Evolutionary conservation across 2,329 filamentous ascomycete species (phyloP).

Genomic region (Pseudogymnoascus sp.): DNA sequence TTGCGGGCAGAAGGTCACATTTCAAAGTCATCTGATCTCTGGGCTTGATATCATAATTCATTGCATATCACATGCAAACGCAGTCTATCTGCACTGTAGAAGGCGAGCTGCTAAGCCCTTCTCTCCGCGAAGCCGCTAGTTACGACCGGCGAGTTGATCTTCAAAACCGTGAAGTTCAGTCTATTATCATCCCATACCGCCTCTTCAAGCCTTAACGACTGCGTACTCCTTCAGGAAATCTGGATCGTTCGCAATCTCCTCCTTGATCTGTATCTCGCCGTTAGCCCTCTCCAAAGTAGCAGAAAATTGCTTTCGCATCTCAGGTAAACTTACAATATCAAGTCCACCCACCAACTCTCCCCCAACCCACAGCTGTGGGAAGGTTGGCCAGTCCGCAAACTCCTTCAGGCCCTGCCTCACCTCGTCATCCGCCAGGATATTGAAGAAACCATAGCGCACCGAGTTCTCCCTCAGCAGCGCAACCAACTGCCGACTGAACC

Average conservation of each 20-base stretch:
- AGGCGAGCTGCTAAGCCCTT: background rate
- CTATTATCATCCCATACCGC: background rate
- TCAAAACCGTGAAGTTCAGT: background rate
- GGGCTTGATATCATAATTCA: background rate
- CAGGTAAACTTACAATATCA: slow-evolving; percentile 69
- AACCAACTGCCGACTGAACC: slow-evolving; percentile 88
- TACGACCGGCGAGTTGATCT: background rate
- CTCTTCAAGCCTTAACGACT: slow-evolving; percentile 29
- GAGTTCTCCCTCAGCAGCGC: slow-evolving; percentile 77
- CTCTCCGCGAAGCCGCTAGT: background rate
- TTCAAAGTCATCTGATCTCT: background rate
- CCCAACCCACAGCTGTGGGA: slow-evolving; percentile 85
- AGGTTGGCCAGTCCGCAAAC: slow-evolving; percentile 98
- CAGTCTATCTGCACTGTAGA: background rate
- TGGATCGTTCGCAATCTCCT: slow-evolving; percentile 76
- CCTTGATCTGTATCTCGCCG: slow-evolving; percentile 61
- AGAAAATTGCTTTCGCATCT: background rate
- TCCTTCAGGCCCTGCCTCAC: slow-evolving; percentile 94
- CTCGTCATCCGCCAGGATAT: slow-evolving; percentile 95
- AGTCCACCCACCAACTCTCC: slow-evolving; percentile 88
- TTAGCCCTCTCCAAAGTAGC: slow-evolving; percentile 10
- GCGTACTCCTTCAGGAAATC: slow-evolving; percentile 75
- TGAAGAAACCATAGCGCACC: slow-evolving; percentile 98
- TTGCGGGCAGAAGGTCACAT: background rate
- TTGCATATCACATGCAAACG: background rate